Base-by-base conservation (phyloP, 169 alveolate genomes). In the Plasmodium reichenowi region DNA sequence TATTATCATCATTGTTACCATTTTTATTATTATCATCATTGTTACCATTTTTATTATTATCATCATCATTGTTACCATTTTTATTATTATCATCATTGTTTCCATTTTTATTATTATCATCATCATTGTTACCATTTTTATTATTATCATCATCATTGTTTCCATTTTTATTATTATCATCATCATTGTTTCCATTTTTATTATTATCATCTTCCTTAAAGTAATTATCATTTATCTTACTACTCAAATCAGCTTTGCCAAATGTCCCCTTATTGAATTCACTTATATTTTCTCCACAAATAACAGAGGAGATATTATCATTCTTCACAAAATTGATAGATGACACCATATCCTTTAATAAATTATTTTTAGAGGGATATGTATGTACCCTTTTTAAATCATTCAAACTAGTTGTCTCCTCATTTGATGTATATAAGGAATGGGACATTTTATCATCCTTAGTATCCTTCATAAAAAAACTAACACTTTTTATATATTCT, bases 271-370 rank as follows among this genome's bases (percentile, higher is more conserved):
- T 66, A 1, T 32, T 32, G 4, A 29, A 66, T 32, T 66, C 74
- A 9, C 22, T 29, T n/a, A 20, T 29, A 66, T 66, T 29, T 17
- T 32, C 38, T 26, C 74, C 38, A 29, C 43, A 4, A 66, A 66
- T 26, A n/a, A 66, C 12, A 66, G 5, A 64, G n/a, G 17, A 17
- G 2, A 13, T 54, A 54, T 10, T 54, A 54, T 62, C 22, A 9
- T 32, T 3, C 15, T 38, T 38, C 15, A 38, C 5, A 13, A 54
- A 66, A n/a, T 6, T 66, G 12, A 17, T 17, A 4, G 74, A 66
- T 15, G 56, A 66, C n/a, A 12, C 56, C 52, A 66, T 29, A n/a
- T 66, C 74, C 22, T 66, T 29, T 66, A 66, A 9, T 66, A 13
- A 66, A 66, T 66, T 54, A 13, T 13, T 7, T 29, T 13, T 54